These are phyloP conservation scores for Oenanthe sinensis DNA, from an alignment of 129 eudicot genomes.

Conservation along the genomic window DNA sequence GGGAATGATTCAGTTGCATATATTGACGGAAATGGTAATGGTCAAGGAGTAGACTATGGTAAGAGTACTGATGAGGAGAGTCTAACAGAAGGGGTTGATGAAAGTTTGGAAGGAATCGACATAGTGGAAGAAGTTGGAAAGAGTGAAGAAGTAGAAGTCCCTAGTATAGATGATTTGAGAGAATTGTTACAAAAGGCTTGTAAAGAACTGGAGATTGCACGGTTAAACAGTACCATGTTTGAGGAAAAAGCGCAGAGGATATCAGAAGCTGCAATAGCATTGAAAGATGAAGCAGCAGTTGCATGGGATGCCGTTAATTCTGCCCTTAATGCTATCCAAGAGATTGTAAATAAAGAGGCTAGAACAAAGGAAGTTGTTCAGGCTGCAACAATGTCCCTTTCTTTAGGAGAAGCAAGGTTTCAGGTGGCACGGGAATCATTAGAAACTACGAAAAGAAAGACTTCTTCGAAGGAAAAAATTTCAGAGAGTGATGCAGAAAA, in stretches of 20 bases:
- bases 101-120: conserved; percentile 24
- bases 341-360: conserved; percentile 62
- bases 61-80: conserved; percentile 35
- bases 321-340: conserved; percentile 46
- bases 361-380: conserved; percentile 64
- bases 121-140: conserved; percentile 35
- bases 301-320: conserved; percentile 61
- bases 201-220: conserved; percentile 79
- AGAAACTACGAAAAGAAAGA: conserved; percentile 36
- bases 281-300: conserved; percentile 69
- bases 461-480: conserved; percentile 21
- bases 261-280: conserved; percentile 83
- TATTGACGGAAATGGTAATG: conserved; percentile 45
- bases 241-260: conserved; percentile 88
- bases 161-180: conserved; percentile 68
- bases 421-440: conserved; percentile 59
- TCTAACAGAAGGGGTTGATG: conserved; percentile 24
- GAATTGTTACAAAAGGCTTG: conserved; percentile 68
- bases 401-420: conserved; percentile 84
- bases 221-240: conserved; percentile 71
- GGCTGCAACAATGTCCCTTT: conserved; percentile 82
- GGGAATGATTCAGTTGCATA: conserved; percentile 57
- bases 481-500: conserved; percentile 24
- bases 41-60: conserved; percentile 29
- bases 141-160: conserved; percentile 33